phyloP scores from a whole-genome alignment of 805 yeast genomes.

The Metschnikowia koreensis region DNA sequence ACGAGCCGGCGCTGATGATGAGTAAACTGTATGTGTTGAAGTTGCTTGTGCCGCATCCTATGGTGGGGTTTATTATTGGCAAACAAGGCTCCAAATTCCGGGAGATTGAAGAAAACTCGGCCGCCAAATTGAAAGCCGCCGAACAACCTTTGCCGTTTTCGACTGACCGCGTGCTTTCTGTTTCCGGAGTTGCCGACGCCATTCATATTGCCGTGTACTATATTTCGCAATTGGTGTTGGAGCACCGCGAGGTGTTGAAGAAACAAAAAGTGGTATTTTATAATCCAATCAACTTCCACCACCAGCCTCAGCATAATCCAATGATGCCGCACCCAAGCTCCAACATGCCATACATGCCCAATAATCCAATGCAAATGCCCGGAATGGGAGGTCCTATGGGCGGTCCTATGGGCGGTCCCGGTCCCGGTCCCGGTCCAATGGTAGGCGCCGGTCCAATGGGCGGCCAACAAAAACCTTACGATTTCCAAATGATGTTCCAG shows the following conservation, averaged over 20 bases:
- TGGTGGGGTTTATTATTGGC: constrained; percentile 81
- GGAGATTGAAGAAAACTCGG: constrained; percentile 79
- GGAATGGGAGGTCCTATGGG: background rate
- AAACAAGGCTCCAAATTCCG: constrained; percentile 69
- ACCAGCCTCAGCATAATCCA: constrained; percentile 6
- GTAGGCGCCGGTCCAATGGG: constrained; percentile 8
- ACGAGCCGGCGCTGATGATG: constrained; percentile 54
- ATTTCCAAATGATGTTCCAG: constrained; percentile 42
- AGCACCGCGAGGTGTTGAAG: constrained; percentile 52
- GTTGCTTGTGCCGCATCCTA: constrained; percentile 69
- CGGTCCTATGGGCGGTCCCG: constrained; percentile 7
- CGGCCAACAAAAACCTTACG: constrained; percentile 28
- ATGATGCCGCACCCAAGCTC: constrained; percentile 5
- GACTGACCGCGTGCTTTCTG: constrained; percentile 69
- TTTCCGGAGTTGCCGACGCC: constrained; percentile 82
- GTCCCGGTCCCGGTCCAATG: constrained; percentile 13
- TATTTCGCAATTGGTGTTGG: constrained; percentile 64
- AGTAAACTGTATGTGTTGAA: constrained; percentile 57
- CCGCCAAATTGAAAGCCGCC: constrained; percentile 72
- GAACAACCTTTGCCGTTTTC: constrained; percentile 70
- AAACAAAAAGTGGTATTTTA: constrained; percentile 56
- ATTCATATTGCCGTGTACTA: constrained; percentile 80
- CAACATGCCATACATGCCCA: constrained; percentile 19
- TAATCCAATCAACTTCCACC: constrained; percentile 50
- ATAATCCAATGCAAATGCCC: constrained; percentile 12